These are phyloP conservation scores for Saccharomycopsis lassenensis DNA, from an alignment of 805 yeast species.

Conservation along the genomic window DNA sequence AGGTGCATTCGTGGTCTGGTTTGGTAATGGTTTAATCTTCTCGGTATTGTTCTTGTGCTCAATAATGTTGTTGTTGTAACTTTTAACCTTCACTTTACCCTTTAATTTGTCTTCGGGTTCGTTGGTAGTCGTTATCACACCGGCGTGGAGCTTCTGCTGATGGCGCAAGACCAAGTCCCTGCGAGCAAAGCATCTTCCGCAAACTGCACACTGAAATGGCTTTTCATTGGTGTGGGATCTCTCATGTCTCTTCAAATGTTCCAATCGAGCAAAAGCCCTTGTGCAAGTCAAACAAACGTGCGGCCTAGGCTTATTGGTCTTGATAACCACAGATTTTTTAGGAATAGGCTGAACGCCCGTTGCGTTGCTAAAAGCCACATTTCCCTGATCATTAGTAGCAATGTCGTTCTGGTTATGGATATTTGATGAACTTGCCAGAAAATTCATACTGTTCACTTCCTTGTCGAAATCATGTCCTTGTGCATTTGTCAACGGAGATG, in stretches of 20 bases:
- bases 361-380: not conserved
- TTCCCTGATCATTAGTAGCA: not conserved
- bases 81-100: slow-evolving; percentile 2
- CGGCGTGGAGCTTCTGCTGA: slow-evolving; percentile 80
- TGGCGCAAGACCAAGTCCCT: slow-evolving; percentile 82
- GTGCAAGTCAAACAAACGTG: slow-evolving; percentile 86
- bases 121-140: slow-evolving; percentile 30
- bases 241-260: slow-evolving; percentile 89
- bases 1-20: slow-evolving; percentile 11
- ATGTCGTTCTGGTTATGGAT: not conserved
- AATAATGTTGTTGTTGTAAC: slow-evolving; percentile 15
- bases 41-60: slow-evolving; percentile 19
- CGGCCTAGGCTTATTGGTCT: slow-evolving; percentile 91
- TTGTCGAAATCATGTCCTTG: too few relatives aligned
- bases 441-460: too few relatives aligned
- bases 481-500: too few relatives aligned
- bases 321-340: slow-evolving; percentile 69
- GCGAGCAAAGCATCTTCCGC: slow-evolving; percentile 93
- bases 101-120: slow-evolving; percentile 40
- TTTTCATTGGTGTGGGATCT: slow-evolving; percentile 92
- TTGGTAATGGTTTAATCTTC: slow-evolving; percentile 18
- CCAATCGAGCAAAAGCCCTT: slow-evolving; percentile 89
- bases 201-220: slow-evolving; percentile 92
- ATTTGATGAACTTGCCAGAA: not conserved
- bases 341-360: slow-evolving; percentile 58